Conservation (phyloP, 2,329 filamentous ascomycete species). For the Hypoxylon sp. region DNA sequence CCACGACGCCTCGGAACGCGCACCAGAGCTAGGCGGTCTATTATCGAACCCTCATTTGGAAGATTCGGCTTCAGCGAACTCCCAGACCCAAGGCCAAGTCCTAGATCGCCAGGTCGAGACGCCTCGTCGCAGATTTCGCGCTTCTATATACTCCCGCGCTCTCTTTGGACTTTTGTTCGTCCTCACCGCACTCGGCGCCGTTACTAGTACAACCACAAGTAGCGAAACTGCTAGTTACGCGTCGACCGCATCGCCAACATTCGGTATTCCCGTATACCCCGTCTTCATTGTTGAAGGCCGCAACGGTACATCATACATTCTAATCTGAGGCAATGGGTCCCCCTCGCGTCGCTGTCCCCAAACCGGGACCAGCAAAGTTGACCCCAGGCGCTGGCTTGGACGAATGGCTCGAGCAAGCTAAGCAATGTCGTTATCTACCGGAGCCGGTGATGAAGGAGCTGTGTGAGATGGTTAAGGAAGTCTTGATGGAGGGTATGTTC, state of each 20-base stretch:
- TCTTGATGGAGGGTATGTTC: conserved; percentile 90
- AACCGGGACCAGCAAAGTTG: conserved; percentile 90
- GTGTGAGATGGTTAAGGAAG: conserved; percentile 99
- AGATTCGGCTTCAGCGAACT: background rate
- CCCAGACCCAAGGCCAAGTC: background rate
- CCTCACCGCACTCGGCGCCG: conserved; percentile 1
- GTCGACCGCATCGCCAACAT: conserved; percentile 2
- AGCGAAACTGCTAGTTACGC: background rate
- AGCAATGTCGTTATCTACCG: conserved; percentile 96
- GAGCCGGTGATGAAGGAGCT: conserved; percentile 98
- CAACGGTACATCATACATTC: conserved; percentile 2
- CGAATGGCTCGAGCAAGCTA: conserved; percentile 97
- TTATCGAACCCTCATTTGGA: background rate
- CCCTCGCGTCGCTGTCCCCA: conserved; percentile 73
- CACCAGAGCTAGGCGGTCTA: background rate
- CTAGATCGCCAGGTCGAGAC: background rate
- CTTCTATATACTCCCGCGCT: background rate
- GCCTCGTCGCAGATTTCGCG: background rate
- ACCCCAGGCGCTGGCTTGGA: conserved; percentile 87
- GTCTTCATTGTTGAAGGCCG: conserved; percentile 2
- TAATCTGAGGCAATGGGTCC: conserved; percentile 45
- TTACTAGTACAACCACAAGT: conserved; percentile 8
- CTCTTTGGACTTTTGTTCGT: background rate
- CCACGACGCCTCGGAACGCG: background rate
- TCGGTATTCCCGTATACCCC: background rate